Base-by-base conservation (phyloP, 1,139 yeast species). In the Ashbya aceris region DNA sequence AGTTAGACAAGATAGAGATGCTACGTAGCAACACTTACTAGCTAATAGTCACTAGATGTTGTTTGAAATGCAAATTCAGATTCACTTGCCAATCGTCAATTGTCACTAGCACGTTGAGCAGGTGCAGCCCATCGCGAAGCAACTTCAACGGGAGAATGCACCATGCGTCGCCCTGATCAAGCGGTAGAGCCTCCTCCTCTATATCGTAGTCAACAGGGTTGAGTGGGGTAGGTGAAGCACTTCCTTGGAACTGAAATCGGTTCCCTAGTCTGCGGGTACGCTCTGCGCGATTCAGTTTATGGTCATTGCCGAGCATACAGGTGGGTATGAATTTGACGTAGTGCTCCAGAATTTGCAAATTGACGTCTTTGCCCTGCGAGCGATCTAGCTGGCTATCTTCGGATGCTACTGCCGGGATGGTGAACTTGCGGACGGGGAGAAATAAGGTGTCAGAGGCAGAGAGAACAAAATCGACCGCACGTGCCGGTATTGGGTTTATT, bases 111-210 rank as follows among this genome's bases (percentile, higher is more conserved):
- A 34, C 11, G 7, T 34, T 34, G 4, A 34, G 37, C 29, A 20
- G 29, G 14, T 34, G 37, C 3, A 9, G 20, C 11, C 37, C 37
- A n/a, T 34, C 13, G 12, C 40, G 37, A n/a, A 41, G 29, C 7
- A 43, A 9, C 23, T 30, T 38, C 10, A 45, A n/a, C 7, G 48
- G 46, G 3, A 45, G 20, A 9, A 43, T 32, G 14, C 42, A 20
- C 48, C 48, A 45, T 8, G 44, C 46, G 30, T 39, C 37, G 14
- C 44, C 43, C 27, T 38, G 38, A 35, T 38, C 44, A 23, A 38
- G 20, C 10, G 33, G 27, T n/a, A 27, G 31, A 7, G 33, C 11
- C 30, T 28, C 29, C 32, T 33, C 37, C n/a, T 34, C 33, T 14
- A 33, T 13, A 23, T n/a, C 23, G 12, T 11, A 10, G 5, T 14